phyloP scores from a whole-genome alignment of 331 rosid species.

The Stylosanthes scabra region DNA sequence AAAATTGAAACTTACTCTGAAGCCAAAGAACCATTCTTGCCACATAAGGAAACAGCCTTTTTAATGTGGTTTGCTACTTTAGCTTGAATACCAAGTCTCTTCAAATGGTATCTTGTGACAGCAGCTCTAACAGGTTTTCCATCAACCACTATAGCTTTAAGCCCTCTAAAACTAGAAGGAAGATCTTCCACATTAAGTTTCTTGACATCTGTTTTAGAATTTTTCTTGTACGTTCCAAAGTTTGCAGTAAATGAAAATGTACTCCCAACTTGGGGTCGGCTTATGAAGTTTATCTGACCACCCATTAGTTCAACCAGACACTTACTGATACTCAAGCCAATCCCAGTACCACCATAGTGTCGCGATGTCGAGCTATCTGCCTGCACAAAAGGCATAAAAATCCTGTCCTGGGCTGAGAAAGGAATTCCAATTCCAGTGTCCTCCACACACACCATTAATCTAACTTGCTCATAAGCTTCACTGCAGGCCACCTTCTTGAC shows the following conservation, averaged over 20 bases:
- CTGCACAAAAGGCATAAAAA: conserved; percentile 96
- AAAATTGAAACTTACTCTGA: conserved; percentile 55
- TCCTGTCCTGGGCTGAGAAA: conserved; percentile 72
- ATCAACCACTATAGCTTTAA: conserved; percentile 87
- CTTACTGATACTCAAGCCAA: conserved; percentile 97
- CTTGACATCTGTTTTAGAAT: conserved; percentile 52
- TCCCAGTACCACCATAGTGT: conserved; percentile 97
- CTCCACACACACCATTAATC: conserved; percentile 87
- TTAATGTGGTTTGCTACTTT: conserved; percentile 68
- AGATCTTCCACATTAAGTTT: conserved; percentile 77
- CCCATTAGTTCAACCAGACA: conserved; percentile 97
- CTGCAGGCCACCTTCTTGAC: conserved; percentile 28
- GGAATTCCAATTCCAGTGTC: conserved; percentile 99
- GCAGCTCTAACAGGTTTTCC: conserved; percentile 96
- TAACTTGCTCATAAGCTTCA: conserved; percentile 68
- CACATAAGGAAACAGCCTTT: conserved; percentile 60
- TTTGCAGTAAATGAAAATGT: conserved; percentile 86
- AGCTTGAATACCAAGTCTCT: conserved; percentile 87
- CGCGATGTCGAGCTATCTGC: conserved; percentile 98
- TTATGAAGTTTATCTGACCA: conserved; percentile 80
- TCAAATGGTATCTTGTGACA: conserved; percentile 87
- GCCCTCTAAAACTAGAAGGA: conserved; percentile 80
- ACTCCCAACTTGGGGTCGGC: conserved; percentile 88
- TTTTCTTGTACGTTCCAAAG: conserved; percentile 70
- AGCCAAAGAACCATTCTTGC: conserved; percentile 66